phyloP scores from a whole-genome alignment of 1,284 basidiomycete genomes.

The Microbotryomycetes sp. region DNA sequence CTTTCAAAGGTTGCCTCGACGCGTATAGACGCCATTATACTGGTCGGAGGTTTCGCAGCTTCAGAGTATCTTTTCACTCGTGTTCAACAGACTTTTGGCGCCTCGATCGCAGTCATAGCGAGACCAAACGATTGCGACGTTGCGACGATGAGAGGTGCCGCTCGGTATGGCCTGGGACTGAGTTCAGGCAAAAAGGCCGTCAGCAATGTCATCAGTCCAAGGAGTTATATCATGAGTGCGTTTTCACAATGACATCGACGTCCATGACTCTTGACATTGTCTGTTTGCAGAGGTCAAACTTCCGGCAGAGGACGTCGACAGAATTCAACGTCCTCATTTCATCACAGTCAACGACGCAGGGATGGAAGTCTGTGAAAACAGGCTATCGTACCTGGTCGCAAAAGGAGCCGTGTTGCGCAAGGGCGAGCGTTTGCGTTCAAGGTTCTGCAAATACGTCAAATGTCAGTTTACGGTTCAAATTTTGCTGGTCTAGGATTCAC shows the following conservation, averaged over 20 bases:
- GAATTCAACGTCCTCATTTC: conserved; percentile 66
- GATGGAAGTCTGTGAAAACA: conserved; percentile 67
- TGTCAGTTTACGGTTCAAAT: conserved; percentile 43
- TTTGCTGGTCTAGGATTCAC: background rate
- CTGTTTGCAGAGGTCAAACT: conserved; percentile 57
- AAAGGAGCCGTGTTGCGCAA: conserved; percentile 75
- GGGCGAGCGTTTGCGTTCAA: conserved; percentile 69
- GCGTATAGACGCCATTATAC: conserved; percentile 63
- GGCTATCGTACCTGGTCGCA: conserved; percentile 53
- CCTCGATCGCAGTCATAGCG: conserved; percentile 60
- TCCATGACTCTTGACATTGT: background rate
- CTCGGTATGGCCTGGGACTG: conserved; percentile 66
- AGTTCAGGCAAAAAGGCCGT: conserved; percentile 51
- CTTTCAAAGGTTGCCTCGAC: conserved; percentile 52
- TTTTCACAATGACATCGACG: background rate
- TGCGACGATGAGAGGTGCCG: conserved; percentile 69
- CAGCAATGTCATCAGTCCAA: conserved; percentile 65
- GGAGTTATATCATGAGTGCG: conserved; percentile 71
- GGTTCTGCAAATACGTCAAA: conserved; percentile 64
- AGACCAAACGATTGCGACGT: conserved; percentile 73
- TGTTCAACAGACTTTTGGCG: conserved; percentile 59
- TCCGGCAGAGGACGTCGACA: conserved; percentile 70
- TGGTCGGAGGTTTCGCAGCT: conserved; percentile 76
- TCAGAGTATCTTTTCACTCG: conserved; percentile 70
- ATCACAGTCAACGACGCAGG: conserved; percentile 65